Evolutionary conservation across 441 rosid genomes (phyloP).

Genomic region (Omphalea diandra): DNA sequence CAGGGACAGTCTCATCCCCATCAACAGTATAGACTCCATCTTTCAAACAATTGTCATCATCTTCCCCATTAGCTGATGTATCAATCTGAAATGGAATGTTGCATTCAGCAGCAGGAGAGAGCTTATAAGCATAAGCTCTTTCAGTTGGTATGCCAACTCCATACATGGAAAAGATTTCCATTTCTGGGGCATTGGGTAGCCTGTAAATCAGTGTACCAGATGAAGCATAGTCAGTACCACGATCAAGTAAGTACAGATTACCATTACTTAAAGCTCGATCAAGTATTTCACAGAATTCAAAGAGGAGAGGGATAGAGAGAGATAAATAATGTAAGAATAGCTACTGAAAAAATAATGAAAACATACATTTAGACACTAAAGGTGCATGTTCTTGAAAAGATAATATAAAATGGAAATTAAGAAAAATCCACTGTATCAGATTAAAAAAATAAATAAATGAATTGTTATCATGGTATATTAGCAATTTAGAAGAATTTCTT

Average conservation of each 20-base stretch:
- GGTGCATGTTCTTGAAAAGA: not conserved
- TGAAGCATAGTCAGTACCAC: constrained; percentile 1
- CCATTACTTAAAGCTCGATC: constrained; percentile 5
- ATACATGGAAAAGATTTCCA: constrained; percentile 86
- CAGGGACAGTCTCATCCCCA: constrained; percentile 96
- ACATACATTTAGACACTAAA: not conserved
- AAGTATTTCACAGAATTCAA: constrained; percentile 2
- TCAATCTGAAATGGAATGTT: constrained; percentile 89
- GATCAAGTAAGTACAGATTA: not conserved
- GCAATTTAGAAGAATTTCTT: constrained; percentile 8
- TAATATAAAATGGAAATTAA: constrained; percentile 1
- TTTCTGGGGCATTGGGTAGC: constrained; percentile 89
- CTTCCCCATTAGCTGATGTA: constrained; percentile 61
- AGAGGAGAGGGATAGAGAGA: not conserved
- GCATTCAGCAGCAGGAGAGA: constrained; percentile 70
- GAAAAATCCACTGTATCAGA: not conserved
- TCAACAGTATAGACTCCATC: constrained; percentile 87
- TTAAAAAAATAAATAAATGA: not conserved
- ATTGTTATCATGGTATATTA: not conserved
- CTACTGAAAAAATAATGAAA: not conserved
- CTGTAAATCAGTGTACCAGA: constrained; percentile 42
- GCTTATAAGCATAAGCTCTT: constrained; percentile 78
- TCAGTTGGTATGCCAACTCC: constrained; percentile 98
- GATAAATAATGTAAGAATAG: not conserved
- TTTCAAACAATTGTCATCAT: constrained; percentile 64